These are phyloP conservation scores for Penicillium sp. DNA, from an alignment of 2,329 filamentous ascomycete species.

Conservation along the genomic window DNA sequence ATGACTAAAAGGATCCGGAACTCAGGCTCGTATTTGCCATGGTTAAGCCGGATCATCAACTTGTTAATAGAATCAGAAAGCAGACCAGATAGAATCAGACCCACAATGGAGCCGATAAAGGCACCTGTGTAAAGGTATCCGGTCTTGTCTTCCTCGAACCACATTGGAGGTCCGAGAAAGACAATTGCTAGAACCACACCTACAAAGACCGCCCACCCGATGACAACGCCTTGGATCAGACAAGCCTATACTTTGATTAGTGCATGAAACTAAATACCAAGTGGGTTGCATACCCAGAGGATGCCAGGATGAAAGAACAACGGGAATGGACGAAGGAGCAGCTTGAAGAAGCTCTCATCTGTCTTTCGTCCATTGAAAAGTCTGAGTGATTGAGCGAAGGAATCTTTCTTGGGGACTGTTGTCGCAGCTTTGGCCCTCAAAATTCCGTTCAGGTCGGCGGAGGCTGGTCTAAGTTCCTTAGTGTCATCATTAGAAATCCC, in stretches of 20 bases:
- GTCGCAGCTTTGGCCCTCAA: constrained; percentile 11
- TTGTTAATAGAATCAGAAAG: constrained; percentile 71
- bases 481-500: constrained; percentile 11
- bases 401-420: constrained; percentile 48
- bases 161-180: constrained; percentile 76
- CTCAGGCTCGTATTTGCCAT: constrained; percentile 85
- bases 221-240: constrained; percentile 82
- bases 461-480: constrained; percentile 6
- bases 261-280: neutral
- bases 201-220: constrained; percentile 94
- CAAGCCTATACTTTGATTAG: constrained; percentile 45
- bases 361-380: constrained; percentile 82
- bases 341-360: constrained; percentile 66
- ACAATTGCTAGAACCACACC: constrained; percentile 78
- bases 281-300: constrained; percentile 59
- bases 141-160: constrained; percentile 75
- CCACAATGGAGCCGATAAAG: constrained; percentile 76
- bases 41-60: constrained; percentile 69
- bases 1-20: constrained; percentile 81
- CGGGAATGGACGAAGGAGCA: constrained; percentile 71
- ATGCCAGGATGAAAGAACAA: constrained; percentile 83
- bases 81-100: constrained; percentile 71
- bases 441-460: neutral
- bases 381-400: constrained; percentile 60
- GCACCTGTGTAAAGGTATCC: constrained; percentile 86